Evolutionary conservation across 2,329 filamentous ascomycete genomes (phyloP).

Genomic region (Ceratocystis albifundus): DNA sequence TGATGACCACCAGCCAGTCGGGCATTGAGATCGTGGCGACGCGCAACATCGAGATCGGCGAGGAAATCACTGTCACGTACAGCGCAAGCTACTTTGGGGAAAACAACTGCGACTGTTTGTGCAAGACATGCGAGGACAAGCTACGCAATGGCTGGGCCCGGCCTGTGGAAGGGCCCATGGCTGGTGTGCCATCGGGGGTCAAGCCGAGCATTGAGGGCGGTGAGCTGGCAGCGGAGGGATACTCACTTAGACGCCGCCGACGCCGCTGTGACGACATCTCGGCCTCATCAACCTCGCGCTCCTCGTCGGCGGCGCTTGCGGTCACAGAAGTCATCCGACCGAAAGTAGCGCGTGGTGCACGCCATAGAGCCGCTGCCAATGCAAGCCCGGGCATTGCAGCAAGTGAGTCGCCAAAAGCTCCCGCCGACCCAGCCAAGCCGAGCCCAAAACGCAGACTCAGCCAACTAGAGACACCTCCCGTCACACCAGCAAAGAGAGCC

Average conservation of each 20-base stretch:
- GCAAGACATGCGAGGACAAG: slow-evolving; percentile 67
- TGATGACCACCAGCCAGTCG: slow-evolving; percentile 71
- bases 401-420: neutral
- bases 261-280: slow-evolving; percentile 37
- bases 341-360: slow-evolving; percentile 30
- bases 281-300: slow-evolving; percentile 39
- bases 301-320: slow-evolving; percentile 35
- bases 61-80: slow-evolving; percentile 95
- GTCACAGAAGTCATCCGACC: slow-evolving; percentile 45
- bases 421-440: slow-evolving; percentile 13
- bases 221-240: slow-evolving; percentile 36
- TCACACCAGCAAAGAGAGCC: slow-evolving; percentile 16
- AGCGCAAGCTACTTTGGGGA: slow-evolving; percentile 93
- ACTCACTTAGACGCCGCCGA: slow-evolving; percentile 45
- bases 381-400: neutral
- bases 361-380: neutral
- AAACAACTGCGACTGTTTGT: slow-evolving; percentile 89
- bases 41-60: slow-evolving; percentile 68
- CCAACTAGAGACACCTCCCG: slow-evolving; percentile 10
- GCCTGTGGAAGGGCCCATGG: slow-evolving; percentile 35
- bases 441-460: slow-evolving; percentile 14
- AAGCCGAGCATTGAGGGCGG: slow-evolving; percentile 43
- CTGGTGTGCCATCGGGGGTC: slow-evolving; percentile 26
- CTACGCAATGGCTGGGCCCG: slow-evolving; percentile 73
- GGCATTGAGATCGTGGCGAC: slow-evolving; percentile 85